Percentiles rank a stretch among this genome's conserved stretches.
Evolutionary conservation across 208 protist species (phyloP).

Genomic region (Naegleria lovaniensis): DNA sequence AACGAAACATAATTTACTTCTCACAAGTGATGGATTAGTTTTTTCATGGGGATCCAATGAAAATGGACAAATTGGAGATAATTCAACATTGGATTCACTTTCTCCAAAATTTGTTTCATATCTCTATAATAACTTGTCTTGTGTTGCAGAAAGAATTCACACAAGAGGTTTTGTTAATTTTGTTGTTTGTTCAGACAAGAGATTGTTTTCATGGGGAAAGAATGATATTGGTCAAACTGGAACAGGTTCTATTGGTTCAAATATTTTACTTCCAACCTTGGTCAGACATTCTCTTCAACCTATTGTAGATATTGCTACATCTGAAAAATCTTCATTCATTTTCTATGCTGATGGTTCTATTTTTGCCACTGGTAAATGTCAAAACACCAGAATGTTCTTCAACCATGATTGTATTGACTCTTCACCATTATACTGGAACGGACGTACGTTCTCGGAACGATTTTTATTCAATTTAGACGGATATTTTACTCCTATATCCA

Average conservation of each 20-base stretch:
- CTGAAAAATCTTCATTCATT: not conserved
- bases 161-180: not conserved
- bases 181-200: not conserved
- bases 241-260: not conserved
- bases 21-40: not conserved
- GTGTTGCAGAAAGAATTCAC: not conserved
- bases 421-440: not conserved
- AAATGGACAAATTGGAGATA: not conserved
- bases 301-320: not conserved
- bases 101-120: not conserved
- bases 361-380: not conserved
- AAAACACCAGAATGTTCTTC: not conserved
- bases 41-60: not conserved
- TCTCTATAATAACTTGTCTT: not conserved
- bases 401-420: not conserved
- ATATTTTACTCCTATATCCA: not conserved
- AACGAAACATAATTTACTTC: not conserved
- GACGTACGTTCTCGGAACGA: not conserved
- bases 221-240: not conserved
- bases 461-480: not conserved
- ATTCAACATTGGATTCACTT: not conserved
- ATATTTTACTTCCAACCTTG: not conserved
- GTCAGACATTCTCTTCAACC: not conserved
- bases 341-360: not conserved
- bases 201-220: not conserved